These are phyloP conservation scores for Vitis cinerea DNA, from an alignment of 164 flowering plant genomes.

Conservation along the genomic window DNA sequence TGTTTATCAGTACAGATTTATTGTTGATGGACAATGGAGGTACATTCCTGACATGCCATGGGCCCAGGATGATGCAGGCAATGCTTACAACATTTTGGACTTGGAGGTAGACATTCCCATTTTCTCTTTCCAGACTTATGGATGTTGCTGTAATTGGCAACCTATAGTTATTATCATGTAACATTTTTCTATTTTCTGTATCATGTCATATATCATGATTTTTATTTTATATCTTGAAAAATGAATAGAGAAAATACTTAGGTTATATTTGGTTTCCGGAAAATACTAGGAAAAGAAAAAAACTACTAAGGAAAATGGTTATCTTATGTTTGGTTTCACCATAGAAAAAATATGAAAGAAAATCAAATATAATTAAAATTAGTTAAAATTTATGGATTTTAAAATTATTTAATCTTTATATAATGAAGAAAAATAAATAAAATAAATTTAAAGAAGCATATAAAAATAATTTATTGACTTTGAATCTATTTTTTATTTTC, in stretches of 20 bases:
- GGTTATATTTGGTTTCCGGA: too few relatives aligned
- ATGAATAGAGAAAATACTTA: not conserved
- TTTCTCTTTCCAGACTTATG: not conserved
- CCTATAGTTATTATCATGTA: not conserved
- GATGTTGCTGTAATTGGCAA: not conserved
- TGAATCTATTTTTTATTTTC: too few relatives aligned
- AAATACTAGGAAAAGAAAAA: too few relatives aligned
- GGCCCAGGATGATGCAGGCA: slow-evolving; percentile 66
- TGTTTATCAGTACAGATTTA: slow-evolving; percentile 75
- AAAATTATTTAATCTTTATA: too few relatives aligned
- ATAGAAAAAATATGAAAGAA: too few relatives aligned
- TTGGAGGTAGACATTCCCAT: slow-evolving; percentile 49
- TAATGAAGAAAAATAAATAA: too few relatives aligned
- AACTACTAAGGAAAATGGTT: too few relatives aligned
- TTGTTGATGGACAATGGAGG: slow-evolving; percentile 85
- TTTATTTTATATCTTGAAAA: not conserved
- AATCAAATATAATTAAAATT: too few relatives aligned
- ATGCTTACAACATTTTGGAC: slow-evolving; percentile 68
- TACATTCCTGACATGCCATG: slow-evolving; percentile 72
- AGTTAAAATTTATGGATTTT: too few relatives aligned
- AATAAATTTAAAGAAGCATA: too few relatives aligned
- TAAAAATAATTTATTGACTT: too few relatives aligned
- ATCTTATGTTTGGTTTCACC: too few relatives aligned
- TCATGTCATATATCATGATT: not conserved
- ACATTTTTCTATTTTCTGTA: not conserved